Conservation (phyloP, 441 rosid species). For the Adansonia rubrostipa region DNA sequence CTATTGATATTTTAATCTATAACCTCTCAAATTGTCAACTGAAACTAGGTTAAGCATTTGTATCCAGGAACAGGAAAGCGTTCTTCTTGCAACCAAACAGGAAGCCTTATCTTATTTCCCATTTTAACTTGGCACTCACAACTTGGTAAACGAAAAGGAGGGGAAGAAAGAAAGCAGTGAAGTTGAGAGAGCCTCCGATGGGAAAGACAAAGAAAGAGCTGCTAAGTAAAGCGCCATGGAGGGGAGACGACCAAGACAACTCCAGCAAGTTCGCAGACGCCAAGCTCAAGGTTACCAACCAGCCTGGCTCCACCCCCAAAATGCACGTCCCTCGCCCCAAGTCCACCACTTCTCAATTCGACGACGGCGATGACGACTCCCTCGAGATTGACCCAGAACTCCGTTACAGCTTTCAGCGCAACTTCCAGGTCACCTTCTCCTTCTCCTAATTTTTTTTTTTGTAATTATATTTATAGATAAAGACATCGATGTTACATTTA, state of each 20-base stretch:
- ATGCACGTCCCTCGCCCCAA: conserved; percentile 82
- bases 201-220: conserved; percentile 71
- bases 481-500: neutral
- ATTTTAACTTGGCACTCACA: neutral
- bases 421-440: conserved; percentile 54
- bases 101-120: neutral
- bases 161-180: no score
- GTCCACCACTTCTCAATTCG: conserved; percentile 32
- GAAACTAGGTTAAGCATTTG: no score
- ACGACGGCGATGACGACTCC: conserved; percentile 47
- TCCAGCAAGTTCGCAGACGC: conserved; percentile 68
- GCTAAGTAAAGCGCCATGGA: conserved; percentile 84
- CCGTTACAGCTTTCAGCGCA: conserved; percentile 92
- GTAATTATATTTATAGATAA: neutral
- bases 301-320: conserved; percentile 70
- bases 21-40: no score
- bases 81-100: conserved; percentile 10
- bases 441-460: neutral
- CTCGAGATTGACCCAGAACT: conserved; percentile 87
- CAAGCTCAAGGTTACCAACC: conserved; percentile 72
- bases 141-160: neutral
- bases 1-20: no score
- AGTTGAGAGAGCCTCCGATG: conserved; percentile 24
- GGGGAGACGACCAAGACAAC: conserved; percentile 60
- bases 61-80: neutral